Base-by-base conservation (phyloP, 1,284 basidiomycete genomes). In the Agroathelia rolfsii region DNA sequence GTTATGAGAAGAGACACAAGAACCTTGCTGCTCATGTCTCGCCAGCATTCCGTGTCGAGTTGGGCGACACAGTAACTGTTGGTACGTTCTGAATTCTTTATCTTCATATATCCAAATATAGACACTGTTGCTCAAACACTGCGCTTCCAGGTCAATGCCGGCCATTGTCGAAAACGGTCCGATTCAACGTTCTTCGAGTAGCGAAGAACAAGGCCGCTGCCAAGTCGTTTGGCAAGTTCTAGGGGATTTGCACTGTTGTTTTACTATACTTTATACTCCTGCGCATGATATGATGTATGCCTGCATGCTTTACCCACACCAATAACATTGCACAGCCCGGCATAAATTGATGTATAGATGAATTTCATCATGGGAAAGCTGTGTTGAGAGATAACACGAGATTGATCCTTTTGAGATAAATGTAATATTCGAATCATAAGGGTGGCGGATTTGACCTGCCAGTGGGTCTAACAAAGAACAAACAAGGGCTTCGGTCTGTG, bases 101-200 rank as follows among this genome's bases (percentile, higher is more conserved):
- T 26, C 22, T 24, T 27, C 4, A 26, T 41, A 41, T n/a, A n/a
- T n/a, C 24, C 32, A 25, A 26, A 31, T 28, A 25, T 27, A 35
- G 30, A 44, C 25, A 16, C 19, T 31, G 5, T 32, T 19, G 16
- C 1, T 17, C 30, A 32, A n/a, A n/a, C n/a, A n/a, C n/a, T n/a
- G n/a, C n/a, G n/a, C n/a, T n/a, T 37, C 19, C 45, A 86, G 82
- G 83, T 38, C 95, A 99, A 79, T 98, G 95, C 75, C 86, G 95
- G 57, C 95, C 95, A 51, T 68, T 99, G 55, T 98, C 94, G 47
- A 99, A 99, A 72, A 97, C 94, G 32, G 93, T 98, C 49, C 87
- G 94, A 37, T 97, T 96, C 82, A 96, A 96, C 65, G 90, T 96
- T 41, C 63, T 96, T 56, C 82, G 88, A 57, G 90, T 95, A 60